Percentiles rank a stretch among this genome's conserved stretches.
Conservation (phyloP, 345 rosid species). For the thale cress (Arabidopsis thaliana) region TAIR10.1 NC_003075.7:14136501-14137000, state of each 20-base stretch:
- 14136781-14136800: constrained; percentile 91
- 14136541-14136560: constrained; percentile 93
- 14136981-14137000: constrained; percentile 74
- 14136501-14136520: constrained; percentile 89
- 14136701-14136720: constrained; percentile 86
- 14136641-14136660: constrained; percentile 74
- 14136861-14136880: constrained; percentile 89
- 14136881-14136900: constrained; percentile 84
- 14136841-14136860: constrained; percentile 83
- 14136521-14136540: constrained; percentile 97
- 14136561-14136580: constrained; percentile 84
- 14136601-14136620: constrained; percentile 76
- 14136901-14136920: constrained; percentile 88
- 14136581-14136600: constrained; percentile 90
- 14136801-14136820: constrained; percentile 99
- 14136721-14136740: constrained; percentile 92
- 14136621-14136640: constrained; percentile 78
- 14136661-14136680: constrained; percentile 65
- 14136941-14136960: constrained; percentile 81
- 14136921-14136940: constrained; percentile 86
- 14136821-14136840: constrained; percentile 97
- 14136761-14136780: constrained; percentile 96
- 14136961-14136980: constrained; percentile 74
- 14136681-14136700: constrained; percentile 69
- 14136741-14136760: constrained; percentile 89